Evolutionary conservation across 176 grass and related monocot genomes (phyloP).

Genomic region (Eragrostis nindensis): DNA sequence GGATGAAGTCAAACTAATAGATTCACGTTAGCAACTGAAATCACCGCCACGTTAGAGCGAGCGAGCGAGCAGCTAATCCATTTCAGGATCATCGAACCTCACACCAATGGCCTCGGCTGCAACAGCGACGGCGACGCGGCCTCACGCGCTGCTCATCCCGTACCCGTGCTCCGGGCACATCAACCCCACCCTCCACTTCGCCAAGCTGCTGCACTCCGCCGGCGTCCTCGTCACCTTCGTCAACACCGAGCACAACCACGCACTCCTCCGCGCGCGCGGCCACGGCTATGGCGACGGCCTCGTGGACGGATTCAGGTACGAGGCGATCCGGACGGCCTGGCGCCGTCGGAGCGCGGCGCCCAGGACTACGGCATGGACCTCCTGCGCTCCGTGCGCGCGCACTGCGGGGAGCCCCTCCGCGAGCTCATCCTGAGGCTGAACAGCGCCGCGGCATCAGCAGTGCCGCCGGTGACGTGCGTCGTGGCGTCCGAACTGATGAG

Average conservation of each 20-base stretch:
- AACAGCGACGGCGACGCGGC: neutral
- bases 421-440: neutral
- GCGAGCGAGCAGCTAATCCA: neutral
- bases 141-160: constrained; percentile 10
- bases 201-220: neutral
- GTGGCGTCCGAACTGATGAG: constrained; percentile 15
- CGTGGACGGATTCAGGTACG: neutral
- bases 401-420: neutral
- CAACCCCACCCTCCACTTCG: neutral
- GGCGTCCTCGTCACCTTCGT: constrained; percentile 16
- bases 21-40: neutral
- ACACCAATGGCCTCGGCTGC: neutral
- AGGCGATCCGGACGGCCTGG: constrained; percentile 3
- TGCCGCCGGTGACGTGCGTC: neutral
- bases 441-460: neutral
- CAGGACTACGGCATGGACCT: neutral
- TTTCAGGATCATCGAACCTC: neutral
- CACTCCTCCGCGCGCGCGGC: neutral
- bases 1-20: neutral
- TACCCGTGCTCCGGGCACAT: neutral
- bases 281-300: neutral
- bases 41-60: neutral
- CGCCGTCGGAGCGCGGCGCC: neutral
- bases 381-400: neutral
- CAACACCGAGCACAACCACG: constrained; percentile 12